A percentile compares a stretch with the other conserved stretches of the same genome.
Conservation (phyloP, 441 rosid genomes). For the Croton laevigatus region DNA sequence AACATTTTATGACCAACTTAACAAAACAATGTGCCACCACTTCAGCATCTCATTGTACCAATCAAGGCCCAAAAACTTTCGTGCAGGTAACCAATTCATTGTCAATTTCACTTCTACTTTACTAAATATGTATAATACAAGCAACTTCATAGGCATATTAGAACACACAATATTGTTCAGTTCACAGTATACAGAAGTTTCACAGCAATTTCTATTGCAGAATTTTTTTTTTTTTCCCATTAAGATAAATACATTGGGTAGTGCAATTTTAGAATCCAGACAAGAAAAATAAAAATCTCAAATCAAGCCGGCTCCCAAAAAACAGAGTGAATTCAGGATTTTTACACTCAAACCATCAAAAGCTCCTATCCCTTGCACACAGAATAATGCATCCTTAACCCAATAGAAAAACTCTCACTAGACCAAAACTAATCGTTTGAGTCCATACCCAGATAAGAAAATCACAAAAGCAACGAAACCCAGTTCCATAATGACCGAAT, state of each 20-base stretch:
- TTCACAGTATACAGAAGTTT: not conserved
- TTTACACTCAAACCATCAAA: not conserved
- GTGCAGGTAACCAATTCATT: not conserved
- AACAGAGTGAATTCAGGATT: not conserved
- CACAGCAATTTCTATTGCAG: not conserved
- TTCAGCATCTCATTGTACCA: too few species aligned
- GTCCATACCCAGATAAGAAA: constrained; percentile 15
- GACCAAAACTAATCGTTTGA: constrained; percentile 15
- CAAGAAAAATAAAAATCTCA: too few species aligned
- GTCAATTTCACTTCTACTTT: not conserved
- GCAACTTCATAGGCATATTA: not conserved
- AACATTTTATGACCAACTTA: not conserved
- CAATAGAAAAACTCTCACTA: not conserved
- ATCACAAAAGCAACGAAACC: constrained; percentile 23
- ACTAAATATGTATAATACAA: not conserved
- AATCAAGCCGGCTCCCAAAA: not conserved
- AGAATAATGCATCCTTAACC: not conserved
- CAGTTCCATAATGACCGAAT: constrained; percentile 22
- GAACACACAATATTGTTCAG: not conserved
- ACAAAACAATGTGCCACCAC: too few species aligned
- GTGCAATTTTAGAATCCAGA: not conserved
- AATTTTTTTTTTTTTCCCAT: not conserved
- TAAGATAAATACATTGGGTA: not conserved
- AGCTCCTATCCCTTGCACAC: not conserved
- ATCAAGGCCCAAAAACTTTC: not conserved